Evolutionary conservation across 179 eudicot genomes (phyloP).

Genomic region (Silene noctiflora): DNA sequence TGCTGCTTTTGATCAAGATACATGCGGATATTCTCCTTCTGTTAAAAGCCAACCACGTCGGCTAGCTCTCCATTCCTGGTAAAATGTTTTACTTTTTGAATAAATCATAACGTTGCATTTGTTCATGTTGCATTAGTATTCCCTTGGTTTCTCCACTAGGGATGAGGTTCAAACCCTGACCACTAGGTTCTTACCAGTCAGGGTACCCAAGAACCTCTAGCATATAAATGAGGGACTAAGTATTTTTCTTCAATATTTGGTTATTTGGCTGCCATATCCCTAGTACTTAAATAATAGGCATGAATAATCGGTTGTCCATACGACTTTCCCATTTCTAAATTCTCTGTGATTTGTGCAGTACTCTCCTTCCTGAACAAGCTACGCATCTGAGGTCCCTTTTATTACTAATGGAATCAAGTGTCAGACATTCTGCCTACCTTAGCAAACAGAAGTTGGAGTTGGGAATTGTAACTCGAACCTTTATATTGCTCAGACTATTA

Average conservation of each 20-base stretch:
- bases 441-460: slow-evolving; percentile 18
- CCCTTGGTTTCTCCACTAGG: too few species aligned
- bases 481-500: slow-evolving; percentile 29
- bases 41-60: slow-evolving; percentile 15
- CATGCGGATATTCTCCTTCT: background rate
- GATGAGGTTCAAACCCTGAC: too few species aligned
- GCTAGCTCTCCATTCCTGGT: slow-evolving; percentile 23
- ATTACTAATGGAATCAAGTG: slow-evolving; percentile 17
- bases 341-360: background rate
- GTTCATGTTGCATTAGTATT: background rate
- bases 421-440: slow-evolving; percentile 3
- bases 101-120: background rate
- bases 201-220: too few species aligned
- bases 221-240: too few species aligned
- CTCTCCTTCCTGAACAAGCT: slow-evolving; percentile 13
- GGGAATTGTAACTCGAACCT: slow-evolving; percentile 1
- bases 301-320: background rate
- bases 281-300: background rate
- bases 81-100: slow-evolving; percentile 16
- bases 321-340: background rate
- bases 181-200: too few species aligned
- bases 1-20: slow-evolving; percentile 1
- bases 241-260: too few species aligned
- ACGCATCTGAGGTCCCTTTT: slow-evolving; percentile 28
- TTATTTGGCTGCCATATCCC: too few species aligned